Base-by-base conservation (phyloP, 2,329 filamentous ascomycete genomes). In the Dendrostoma leiphaemia region DNA sequence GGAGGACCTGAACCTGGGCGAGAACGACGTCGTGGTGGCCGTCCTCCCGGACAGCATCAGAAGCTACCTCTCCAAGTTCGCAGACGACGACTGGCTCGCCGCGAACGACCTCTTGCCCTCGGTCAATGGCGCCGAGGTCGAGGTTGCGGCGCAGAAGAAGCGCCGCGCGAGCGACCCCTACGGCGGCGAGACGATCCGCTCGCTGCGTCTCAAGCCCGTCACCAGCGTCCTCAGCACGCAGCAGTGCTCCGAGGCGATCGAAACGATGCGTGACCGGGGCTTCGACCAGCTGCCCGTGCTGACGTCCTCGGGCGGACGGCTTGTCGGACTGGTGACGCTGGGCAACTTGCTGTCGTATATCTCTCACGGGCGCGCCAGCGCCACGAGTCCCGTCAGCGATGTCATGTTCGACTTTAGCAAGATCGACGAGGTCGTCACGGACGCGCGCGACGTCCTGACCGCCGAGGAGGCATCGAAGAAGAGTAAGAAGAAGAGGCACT, bases 331-430 rank as follows among this genome's bases (percentile, higher is more conserved):
- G 6, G 89, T 99, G 35, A 99, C 94, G 0, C 84, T 99, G 26
- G 94, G 95, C 41, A 97, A 99, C 72, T 80, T 97, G 50, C 85
- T 99, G 48, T 92, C 88, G 65, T 94, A 91, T 76, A 88, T 99
- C 65, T 92, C 90, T 2, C 85, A 86, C 48, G 90, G 91, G 15
- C 88, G 92, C 34, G 91, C 91, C 12, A 84, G 82, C 0, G 85
- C 84, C 6, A 80, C 85, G 62, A 90, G 82, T 61, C 84, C 84
- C 1, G 90, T 99, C 55, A 83, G 83, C 58, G 86, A 92, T 23
- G 90, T 96, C 73, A 99, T 99, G 94, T 99, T 99, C 67, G 88
- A 97, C 71, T 99, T 99, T 74, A 81, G 84, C 55, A 89, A 87
- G 63, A 81, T 97, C 53, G 84, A 90, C 62, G 92, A 97, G 74